Conservation (phyloP, 495 filamentous ascomycete genomes). For the Penicillium cataractarum region DNA sequence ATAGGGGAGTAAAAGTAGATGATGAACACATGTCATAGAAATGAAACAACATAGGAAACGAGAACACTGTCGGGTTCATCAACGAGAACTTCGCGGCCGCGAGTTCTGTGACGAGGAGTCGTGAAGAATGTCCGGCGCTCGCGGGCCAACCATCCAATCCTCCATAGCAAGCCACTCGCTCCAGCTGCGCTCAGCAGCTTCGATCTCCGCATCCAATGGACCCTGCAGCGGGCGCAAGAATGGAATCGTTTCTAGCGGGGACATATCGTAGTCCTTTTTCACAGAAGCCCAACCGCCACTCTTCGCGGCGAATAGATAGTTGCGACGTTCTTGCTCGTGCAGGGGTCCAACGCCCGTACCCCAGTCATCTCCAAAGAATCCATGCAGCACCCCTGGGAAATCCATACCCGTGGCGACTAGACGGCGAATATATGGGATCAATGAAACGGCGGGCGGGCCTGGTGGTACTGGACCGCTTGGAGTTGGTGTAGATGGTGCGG, state of each 20-base stretch:
- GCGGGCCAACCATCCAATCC: conserved; percentile 87
- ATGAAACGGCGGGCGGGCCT: conserved; percentile 60
- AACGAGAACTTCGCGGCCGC: conserved; percentile 40
- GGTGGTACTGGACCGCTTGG: conserved; percentile 28
- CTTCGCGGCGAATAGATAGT: conserved; percentile 95
- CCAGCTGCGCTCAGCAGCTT: conserved; percentile 79
- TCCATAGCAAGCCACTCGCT: conserved; percentile 91
- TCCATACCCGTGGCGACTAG: conserved; percentile 92
- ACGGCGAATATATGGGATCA: conserved; percentile 88
- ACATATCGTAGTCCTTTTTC: conserved; percentile 88
- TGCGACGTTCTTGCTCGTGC: conserved; percentile 87
- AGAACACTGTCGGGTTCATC: conserved; percentile 24
- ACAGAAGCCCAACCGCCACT: conserved; percentile 84
- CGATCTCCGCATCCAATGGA: conserved; percentile 78
- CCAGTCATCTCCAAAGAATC: conserved; percentile 97
- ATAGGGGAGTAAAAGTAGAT: conserved; percentile 7
- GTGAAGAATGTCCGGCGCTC: conserved; percentile 53
- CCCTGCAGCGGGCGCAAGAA: conserved; percentile 81
- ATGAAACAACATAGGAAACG: too few species aligned
- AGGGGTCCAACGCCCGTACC: conserved; percentile 72
- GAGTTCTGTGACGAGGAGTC: conserved; percentile 48
- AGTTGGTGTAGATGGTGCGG: conserved; percentile 27
- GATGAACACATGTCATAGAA: conserved; percentile 11
- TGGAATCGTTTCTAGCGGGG: conserved; percentile 77
- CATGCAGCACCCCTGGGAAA: conserved; percentile 78